Base-by-base conservation (phyloP, 441 rosid genomes). In the Adansonia madagascariensis region DNA sequence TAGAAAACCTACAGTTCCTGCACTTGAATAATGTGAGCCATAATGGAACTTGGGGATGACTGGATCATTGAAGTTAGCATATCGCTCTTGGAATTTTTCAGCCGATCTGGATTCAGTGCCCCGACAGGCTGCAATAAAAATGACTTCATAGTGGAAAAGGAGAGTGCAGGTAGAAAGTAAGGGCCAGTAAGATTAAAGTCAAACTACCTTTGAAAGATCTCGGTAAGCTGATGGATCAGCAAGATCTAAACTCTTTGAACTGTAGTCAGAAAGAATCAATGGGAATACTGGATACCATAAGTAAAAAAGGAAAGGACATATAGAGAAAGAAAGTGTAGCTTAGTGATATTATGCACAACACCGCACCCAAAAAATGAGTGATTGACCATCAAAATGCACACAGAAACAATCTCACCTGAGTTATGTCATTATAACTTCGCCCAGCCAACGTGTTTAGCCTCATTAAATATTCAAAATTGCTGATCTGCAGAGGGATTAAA, bases 271-370 rank as follows among this genome's bases (percentile, higher is more conserved):
- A 71, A 94, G 94, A 83, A 97, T 87, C 99, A 98, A 97, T 39
- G 99, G 99, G 82, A 97, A 97, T 81, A 97, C 98, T 79, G 98
- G 99, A 87, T 97, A 94, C 99, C 94, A 94, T 88, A 89, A 73
- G 74, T 66, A 78, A 82, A 65, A 67, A 39, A 57, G 69, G 76
- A 73, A 61, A 35, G 10, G 43, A 41, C 18, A 35, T 2, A 71
- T 2, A 41, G 5, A 64, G 1, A 57, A 35, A 17, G 52, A 75
- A 64, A 64, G 1, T 3, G 18, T 4, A 81, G 62, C 22, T 80
- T 60, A 75, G 76, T 18, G 11, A 56, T 31, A 43, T 78, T 10
- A 62, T 27, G 44, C 69, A 63, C 20, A 73, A 73, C 52, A 55
- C 39, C 63, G 49, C 49, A 59, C 53, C 9, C 57, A 35, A 73